These are phyloP conservation scores for Metarhizium album DNA, from an alignment of 2,329 filamentous ascomycete species.

Conservation along the genomic window DNA sequence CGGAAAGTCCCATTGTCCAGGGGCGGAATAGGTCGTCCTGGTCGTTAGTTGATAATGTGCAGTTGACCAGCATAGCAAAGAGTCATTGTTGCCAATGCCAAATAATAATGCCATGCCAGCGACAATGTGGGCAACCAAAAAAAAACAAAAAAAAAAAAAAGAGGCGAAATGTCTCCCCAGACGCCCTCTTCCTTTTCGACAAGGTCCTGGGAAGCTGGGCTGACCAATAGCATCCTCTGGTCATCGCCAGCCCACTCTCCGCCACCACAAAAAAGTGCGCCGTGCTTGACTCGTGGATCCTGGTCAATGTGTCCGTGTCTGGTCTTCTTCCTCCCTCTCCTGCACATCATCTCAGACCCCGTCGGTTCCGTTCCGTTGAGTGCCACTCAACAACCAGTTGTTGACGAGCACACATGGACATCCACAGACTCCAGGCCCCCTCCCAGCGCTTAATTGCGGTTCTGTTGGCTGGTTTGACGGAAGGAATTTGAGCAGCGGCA, in stretches of 20 bases:
- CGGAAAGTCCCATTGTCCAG: neutral
- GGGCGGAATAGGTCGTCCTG: neutral
- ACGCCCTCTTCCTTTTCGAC: neutral
- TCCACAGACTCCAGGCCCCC: neutral
- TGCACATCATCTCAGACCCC: constrained; percentile 4
- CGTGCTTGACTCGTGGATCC: constrained; percentile 6
- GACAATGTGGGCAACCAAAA: neutral
- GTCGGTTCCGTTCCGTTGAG: constrained; percentile 1
- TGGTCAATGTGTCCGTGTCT: neutral
- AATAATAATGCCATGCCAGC: neutral
- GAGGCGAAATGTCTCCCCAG: neutral
- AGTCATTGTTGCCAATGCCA: neutral
- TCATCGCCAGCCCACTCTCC: no score
- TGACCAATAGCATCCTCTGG: neutral
- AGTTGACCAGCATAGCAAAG: neutral
- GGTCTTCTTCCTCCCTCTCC: no score
- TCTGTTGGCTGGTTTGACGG: neutral
- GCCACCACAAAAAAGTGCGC: neutral
- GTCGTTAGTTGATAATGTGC: no score
- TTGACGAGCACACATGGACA: no score
- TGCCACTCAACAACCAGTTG: no score
- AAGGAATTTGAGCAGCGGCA: neutral
- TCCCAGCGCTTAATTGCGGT: constrained; percentile 1
- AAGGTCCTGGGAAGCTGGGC: neutral
- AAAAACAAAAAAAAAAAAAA: no score